phyloP scores from a whole-genome alignment of 148 eudicot genomes.

The Gaultheria prostrata region DNA sequence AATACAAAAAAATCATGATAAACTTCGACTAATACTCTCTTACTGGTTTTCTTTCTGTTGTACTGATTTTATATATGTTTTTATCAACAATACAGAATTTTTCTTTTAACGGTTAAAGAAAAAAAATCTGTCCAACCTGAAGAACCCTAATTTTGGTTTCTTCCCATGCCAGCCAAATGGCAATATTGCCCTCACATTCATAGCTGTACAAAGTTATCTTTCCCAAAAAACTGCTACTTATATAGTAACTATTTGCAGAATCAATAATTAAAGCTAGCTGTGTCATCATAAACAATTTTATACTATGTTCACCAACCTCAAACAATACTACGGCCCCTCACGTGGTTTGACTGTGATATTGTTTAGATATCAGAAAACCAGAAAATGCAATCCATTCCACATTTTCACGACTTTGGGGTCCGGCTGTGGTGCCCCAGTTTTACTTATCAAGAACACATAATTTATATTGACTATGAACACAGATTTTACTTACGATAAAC shows the following conservation, averaged over 20 bases:
- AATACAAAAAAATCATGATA: too few species aligned
- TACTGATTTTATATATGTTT: too few species aligned
- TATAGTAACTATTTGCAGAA: neutral
- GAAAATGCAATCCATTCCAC: neutral
- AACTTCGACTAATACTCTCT: too few species aligned
- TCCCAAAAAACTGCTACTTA: neutral
- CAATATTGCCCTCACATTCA: slow-evolving; percentile 1
- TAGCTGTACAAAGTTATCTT: neutral
- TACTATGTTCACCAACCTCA: neutral
- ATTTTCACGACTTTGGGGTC: too few species aligned
- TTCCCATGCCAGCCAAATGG: neutral
- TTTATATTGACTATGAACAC: too few species aligned
- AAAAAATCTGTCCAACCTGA: neutral
- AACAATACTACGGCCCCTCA: neutral
- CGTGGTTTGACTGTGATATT: slow-evolving; percentile 1
- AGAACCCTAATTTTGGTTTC: neutral
- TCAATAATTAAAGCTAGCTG: neutral
- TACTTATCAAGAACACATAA: too few species aligned
- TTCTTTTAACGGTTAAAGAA: too few species aligned
- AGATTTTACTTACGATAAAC: too few species aligned
- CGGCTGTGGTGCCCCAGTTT: too few species aligned
- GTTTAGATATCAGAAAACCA: neutral
- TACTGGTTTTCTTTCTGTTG: too few species aligned
- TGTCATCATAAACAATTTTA: neutral
- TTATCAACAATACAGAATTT: too few species aligned